phyloP scores from a whole-genome alignment of 2,329 filamentous ascomycete species.

The Trichoderma citrinoviride region DNA sequence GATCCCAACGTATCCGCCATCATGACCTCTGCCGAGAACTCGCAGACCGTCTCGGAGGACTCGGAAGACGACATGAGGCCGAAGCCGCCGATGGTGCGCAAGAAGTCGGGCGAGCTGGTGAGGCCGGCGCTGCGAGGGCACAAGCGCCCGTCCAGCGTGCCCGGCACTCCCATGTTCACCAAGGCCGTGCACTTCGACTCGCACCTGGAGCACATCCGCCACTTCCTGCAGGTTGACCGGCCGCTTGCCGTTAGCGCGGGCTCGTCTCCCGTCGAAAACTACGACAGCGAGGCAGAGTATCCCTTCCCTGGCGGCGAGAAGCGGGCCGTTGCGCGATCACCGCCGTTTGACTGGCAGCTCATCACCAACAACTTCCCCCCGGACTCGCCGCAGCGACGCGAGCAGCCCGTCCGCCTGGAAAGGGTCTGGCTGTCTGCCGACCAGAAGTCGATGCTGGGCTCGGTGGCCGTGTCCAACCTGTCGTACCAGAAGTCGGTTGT shows the following conservation, averaged over 20 bases:
- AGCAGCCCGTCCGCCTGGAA: constrained; percentile 74
- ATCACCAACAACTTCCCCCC: constrained; percentile 77
- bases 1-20: constrained; percentile 50
- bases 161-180: constrained; percentile 89
- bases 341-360: constrained; percentile 82
- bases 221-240: constrained; percentile 90
- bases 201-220: constrained; percentile 90
- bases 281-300: constrained; percentile 85
- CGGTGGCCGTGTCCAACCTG: constrained; percentile 80
- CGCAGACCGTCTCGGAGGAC: constrained; percentile 56
- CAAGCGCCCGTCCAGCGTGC: constrained; percentile 90
- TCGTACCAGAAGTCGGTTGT: constrained; percentile 85
- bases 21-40: constrained; percentile 50
- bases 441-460: constrained; percentile 81
- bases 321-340: constrained; percentile 38
- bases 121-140: constrained; percentile 81
- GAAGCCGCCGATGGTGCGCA: constrained; percentile 92
- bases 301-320: constrained; percentile 65
- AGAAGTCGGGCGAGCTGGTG: constrained; percentile 97
- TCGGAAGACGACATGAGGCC: constrained; percentile 58
- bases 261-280: constrained; percentile 84
- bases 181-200: constrained; percentile 99
- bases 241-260: constrained; percentile 95
- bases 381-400: constrained; percentile 51
- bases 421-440: constrained; percentile 83